Evolutionary conservation across 164 flowering plant genomes (phyloP).

Genomic region (Sextonia rubra): DNA sequence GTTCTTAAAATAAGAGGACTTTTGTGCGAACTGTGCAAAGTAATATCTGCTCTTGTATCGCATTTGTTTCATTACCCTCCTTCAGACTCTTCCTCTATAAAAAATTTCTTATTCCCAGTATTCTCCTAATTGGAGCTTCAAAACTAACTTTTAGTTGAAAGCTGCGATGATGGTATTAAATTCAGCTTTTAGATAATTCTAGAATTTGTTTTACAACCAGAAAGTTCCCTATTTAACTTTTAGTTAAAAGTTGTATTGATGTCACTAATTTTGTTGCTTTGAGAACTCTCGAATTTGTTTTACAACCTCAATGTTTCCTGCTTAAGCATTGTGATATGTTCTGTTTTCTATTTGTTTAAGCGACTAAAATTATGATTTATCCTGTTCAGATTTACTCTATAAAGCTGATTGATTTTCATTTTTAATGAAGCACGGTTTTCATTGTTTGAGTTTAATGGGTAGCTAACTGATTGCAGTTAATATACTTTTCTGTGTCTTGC

Average conservation of each 20-base stretch:
- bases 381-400: neutral
- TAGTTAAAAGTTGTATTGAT: too few species aligned
- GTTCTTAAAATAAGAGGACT: neutral
- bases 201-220: too few species aligned
- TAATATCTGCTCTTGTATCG: neutral
- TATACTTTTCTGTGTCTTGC: slow-evolving; percentile 27
- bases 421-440: neutral
- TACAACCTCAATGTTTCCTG: neutral
- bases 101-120: too few species aligned
- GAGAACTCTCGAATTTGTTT: neutral
- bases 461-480: slow-evolving; percentile 8
- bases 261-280: too few species aligned
- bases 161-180: too few species aligned
- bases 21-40: neutral
- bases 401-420: neutral
- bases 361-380: neutral
- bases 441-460: neutral
- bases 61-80: neutral
- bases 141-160: too few species aligned
- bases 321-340: neutral
- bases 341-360: neutral
- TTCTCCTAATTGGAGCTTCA: too few species aligned
- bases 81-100: neutral
- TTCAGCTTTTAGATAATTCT: too few species aligned
- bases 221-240: too few species aligned